Conservation (phyloP, 106 monocot genomes). For the Dendrobium nobile region DNA sequence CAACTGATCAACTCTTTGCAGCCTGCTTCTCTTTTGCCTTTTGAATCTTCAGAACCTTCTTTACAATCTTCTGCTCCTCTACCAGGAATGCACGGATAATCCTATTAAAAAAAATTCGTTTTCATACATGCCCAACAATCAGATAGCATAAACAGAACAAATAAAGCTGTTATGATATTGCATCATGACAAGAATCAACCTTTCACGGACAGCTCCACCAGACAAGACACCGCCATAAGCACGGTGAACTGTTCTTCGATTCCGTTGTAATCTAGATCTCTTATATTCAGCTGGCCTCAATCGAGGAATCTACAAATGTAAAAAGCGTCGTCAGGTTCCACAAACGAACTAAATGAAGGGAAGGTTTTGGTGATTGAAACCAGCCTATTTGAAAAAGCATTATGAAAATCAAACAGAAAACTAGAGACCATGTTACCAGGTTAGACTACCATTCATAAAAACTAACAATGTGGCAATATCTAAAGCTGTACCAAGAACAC, state of each 20-base stretch:
- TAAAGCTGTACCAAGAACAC: no score
- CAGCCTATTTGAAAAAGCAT: no score
- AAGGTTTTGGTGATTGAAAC: no score
- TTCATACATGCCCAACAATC: neutral
- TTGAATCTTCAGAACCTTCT: constrained; percentile 71
- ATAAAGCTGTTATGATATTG: neutral
- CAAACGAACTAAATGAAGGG: neutral
- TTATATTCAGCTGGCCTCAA: constrained; percentile 39
- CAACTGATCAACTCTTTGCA: constrained; percentile 22
- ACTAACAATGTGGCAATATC: no score
- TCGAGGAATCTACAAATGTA: constrained; percentile 33
- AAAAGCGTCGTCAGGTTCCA: neutral
- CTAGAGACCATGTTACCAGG: no score
- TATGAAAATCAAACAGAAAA: no score
- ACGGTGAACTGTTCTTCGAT: constrained; percentile 37
- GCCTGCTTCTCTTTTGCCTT: constrained; percentile 61
- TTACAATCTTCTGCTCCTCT: constrained; percentile 71
- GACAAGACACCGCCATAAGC: constrained; percentile 44
- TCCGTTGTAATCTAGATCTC: constrained; percentile 30
- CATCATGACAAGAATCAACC: constrained; percentile 9
- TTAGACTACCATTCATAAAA: no score
- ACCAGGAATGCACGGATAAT: constrained; percentile 58
- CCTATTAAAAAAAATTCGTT: constrained; percentile 2
- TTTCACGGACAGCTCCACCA: constrained; percentile 37
- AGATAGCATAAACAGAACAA: neutral